A percentile compares a stretch with the other conserved stretches of the same genome.
Conservation (phyloP, 257 asterid species). For the Primulina tabacum region DNA sequence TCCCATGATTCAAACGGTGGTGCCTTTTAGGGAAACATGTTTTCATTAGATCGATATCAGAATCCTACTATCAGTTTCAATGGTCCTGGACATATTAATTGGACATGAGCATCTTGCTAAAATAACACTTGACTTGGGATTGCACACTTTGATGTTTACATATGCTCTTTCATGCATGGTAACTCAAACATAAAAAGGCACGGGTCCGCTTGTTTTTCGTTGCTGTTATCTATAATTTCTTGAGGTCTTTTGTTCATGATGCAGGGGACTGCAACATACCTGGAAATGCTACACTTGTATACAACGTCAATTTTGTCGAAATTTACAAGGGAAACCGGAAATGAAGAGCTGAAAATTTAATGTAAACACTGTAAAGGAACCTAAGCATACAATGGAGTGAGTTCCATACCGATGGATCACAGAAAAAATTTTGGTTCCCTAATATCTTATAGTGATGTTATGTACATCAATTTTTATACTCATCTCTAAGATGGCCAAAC, state of each 20-base stretch:
- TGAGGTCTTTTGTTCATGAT: not conserved
- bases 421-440: too few species aligned
- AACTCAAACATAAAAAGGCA: not conserved
- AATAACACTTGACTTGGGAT: too few species aligned
- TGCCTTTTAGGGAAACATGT: too few species aligned
- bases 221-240: not conserved
- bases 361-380: too few species aligned
- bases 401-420: too few species aligned
- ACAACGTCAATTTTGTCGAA: slow-evolving; percentile 64
- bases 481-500: too few species aligned
- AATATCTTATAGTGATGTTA: too few species aligned
- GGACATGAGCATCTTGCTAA: not conserved
- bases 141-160: not conserved
- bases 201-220: not conserved
- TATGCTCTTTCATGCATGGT: not conserved
- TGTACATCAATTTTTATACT: too few species aligned
- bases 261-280: slow-evolving; percentile 93
- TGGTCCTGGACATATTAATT: not conserved
- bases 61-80: not conserved
- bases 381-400: too few species aligned
- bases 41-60: not conserved
- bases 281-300: slow-evolving; percentile 75
- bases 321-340: slow-evolving; percentile 73
- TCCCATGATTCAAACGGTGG: too few species aligned
- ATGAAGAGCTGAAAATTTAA: slow-evolving; percentile 19